Evolutionary conservation across 306 rosid genomes (phyloP), one percentile per base, ranked within the genome.

Genomic region (Malus sieversii): DNA sequence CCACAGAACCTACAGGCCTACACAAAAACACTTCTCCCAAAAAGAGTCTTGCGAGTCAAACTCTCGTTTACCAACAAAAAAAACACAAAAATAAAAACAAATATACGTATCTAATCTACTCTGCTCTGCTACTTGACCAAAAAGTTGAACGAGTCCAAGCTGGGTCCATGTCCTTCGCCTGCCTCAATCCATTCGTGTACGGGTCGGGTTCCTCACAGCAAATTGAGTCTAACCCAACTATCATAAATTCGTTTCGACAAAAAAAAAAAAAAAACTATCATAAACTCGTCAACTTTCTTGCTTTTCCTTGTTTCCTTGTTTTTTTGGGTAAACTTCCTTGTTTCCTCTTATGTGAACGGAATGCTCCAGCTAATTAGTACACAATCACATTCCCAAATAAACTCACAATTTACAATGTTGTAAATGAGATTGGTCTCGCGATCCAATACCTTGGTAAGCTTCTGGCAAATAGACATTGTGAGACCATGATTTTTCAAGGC

Each of bases 61-160:
- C 44, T 4, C 20, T 60, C n/a, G 15, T 23, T 58, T 72, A 14
- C 16, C 22, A 19, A 14, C 42, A 48, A 5, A 16, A 16, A 6
- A 15, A 48, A 48, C 10, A 42, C 45, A 6, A 48, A 15, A 48
- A 42, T 10, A 42, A 38, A 35, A 35, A 35, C 40, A 8, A 40
- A 40, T 40, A 40, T 27, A 16, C 10, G 1, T 20, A 32, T 70
- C 27, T 19, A 52, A 2, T 53, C 60, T 53, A 10, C 6, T 4
- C 63, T 58, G 6, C 13, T 10, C 4, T 30, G 29, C 19, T 3
- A 87, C 87, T 84, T 85, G 93, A 79, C 93, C 89, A 80, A 82
- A 77, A 75, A 25, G 79, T 73, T 33, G 86, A 74, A 35, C 29
- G 71, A 75, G 85, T 77, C 63, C 76, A 44, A 20, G 66, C 86